Evolutionary conservation across 2,329 filamentous ascomycete species (phyloP), one percentile per base, ranked within the genome.

Genomic region (Fusarium sp.): DNA sequence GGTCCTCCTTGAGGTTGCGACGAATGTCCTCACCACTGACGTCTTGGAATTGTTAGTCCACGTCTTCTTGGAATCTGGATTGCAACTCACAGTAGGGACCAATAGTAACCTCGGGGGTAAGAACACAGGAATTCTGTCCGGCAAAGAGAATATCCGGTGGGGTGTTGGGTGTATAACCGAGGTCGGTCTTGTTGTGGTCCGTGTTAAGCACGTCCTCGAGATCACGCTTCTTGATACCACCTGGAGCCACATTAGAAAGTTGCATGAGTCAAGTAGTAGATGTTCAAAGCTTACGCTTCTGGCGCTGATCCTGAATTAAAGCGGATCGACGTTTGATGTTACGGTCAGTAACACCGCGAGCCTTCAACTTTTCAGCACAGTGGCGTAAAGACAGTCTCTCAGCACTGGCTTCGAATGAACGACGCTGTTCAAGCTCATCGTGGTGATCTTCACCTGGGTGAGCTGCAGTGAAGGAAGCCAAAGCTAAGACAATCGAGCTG

Each of bases 91-190:
- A 72, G 77, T 83, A 73, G 66, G 86, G 85, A 3, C 85, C 85
- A 67, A 86, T 79, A 6, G 84, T 87, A 16, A 83, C 82, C 70
- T 87, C 85, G 0, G 84, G 84, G 5, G 80, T 83, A 15, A 87
- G 75, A 8, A 86, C 79, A 58, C 86, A 88, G 6, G 82, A 80
- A 22, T 77, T 78, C 45, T 80, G 79, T 20, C 78, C 77, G 5
- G 79, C 75, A 60, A 84, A 84, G 14, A 84, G 75, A 66, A 65
- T 77, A 0, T 62, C 59, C 52, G 72, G 65, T 1, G 78, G 64
- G 12, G 79, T 79, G 45, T 78, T 69, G 6, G 72, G 49, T 7
- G 74, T 79, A 65, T 79, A 81, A 5, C 76, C 76, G 8, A 75
- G 59, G 43, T 77, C 75, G 8, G 81, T 81, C 61, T 79, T 71